Percentiles rank a stretch among this genome's conserved stretches.
phyloP scores from a whole-genome alignment of 148 eudicot species.

The Camellia granthamiana region DNA sequence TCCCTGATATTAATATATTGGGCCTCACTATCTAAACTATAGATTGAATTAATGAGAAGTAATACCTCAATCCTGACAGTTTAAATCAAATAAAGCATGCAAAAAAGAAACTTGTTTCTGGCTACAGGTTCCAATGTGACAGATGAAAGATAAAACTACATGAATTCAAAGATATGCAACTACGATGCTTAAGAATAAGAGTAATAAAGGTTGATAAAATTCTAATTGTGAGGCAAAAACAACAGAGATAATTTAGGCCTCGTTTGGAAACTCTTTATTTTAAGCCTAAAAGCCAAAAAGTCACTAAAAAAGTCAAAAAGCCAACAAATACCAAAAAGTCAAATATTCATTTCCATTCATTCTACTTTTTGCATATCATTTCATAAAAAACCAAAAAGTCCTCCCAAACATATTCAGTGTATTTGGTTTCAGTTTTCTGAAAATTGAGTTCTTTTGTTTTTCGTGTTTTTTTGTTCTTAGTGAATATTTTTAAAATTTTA shows the following conservation, averaged over 20 bases:
- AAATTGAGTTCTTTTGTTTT: no score
- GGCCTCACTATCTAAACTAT: background rate
- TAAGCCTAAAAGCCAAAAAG: no score
- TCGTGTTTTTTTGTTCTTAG: no score
- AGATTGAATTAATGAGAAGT: background rate
- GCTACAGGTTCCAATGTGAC: slow-evolving; percentile 4
- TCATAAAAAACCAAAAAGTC: no score
- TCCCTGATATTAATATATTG: background rate
- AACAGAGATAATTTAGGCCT: background rate
- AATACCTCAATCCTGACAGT: background rate
- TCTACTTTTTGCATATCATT: no score
- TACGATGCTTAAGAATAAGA: slow-evolving; percentile 3
- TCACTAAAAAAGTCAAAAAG: no score
- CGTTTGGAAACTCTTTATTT: no score
- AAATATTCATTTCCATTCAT: no score
- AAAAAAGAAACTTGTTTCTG: slow-evolving; percentile 6
- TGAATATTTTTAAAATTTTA: no score
- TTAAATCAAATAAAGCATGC: background rate
- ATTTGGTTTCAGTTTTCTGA: no score
- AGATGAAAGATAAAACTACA: background rate
- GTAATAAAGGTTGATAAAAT: background rate
- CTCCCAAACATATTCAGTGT: no score
- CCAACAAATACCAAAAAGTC: no score
- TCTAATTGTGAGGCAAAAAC: background rate
- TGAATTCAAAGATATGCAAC: background rate